phyloP scores from a whole-genome alignment of 2,329 filamentous ascomycete species.

The Diplocarpon mali region DNA sequence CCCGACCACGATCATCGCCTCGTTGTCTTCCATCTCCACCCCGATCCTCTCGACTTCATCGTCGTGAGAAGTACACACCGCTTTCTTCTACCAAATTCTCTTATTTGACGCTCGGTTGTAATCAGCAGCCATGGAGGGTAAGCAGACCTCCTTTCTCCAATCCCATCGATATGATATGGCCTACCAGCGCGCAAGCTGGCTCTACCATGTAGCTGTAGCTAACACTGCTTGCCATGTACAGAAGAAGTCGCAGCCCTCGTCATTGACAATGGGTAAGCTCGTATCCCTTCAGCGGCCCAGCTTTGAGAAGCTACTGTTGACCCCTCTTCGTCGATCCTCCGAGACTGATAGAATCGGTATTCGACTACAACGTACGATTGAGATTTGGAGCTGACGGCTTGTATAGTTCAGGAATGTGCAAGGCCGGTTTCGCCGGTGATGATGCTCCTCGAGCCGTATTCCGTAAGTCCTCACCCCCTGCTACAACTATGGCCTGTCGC shows the following conservation, averaged over 20 bases:
- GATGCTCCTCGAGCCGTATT: conserved; percentile 99
- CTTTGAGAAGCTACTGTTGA: conserved; percentile 7
- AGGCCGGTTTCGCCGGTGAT: conserved; percentile 99
- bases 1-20: conserved; percentile 23
- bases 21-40: conserved; percentile 21
- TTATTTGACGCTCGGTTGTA: conserved; percentile 27
- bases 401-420: conserved; percentile 98
- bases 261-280: conserved; percentile 99
- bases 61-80: conserved; percentile 22
- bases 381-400: conserved; percentile 17
- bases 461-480: conserved; percentile 62
- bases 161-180: neutral
- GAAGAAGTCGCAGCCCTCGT: conserved; percentile 99
- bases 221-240: conserved; percentile 35
- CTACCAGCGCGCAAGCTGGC: conserved; percentile 12
- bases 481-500: conserved; percentile 7
- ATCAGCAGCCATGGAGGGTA: conserved; percentile 32
- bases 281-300: conserved; percentile 24
- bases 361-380: too few species aligned
- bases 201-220: conserved; percentile 17
- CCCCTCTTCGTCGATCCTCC: too few species aligned
- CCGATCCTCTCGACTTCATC: conserved; percentile 19
- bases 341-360: conserved; percentile 6
- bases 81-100: conserved; percentile 23
- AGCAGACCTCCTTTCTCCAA: conserved; percentile 17